These are phyloP conservation scores for Suillus subluteus DNA, from an alignment of 768 basidiomycete species.

Conservation along the genomic window DNA sequence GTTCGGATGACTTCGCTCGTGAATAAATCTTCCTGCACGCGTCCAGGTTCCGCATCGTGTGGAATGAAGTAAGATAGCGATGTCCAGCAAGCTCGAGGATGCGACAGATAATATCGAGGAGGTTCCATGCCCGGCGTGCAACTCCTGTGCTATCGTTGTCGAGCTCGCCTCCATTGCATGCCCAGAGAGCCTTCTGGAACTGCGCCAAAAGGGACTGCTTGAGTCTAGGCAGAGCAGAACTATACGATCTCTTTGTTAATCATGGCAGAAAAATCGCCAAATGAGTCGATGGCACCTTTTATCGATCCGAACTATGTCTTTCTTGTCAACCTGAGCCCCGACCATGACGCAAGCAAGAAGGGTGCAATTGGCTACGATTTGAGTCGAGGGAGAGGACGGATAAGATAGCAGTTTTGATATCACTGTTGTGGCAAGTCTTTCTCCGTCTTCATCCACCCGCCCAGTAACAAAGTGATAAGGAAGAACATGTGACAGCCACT, in stretches of 20 bases:
- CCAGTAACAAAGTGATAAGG: background rate
- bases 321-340: background rate
- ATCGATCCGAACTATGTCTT: background rate
- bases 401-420: background rate
- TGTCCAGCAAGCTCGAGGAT: background rate
- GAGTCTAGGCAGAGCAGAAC: background rate
- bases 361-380: background rate
- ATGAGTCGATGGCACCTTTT: background rate
- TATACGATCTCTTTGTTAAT: background rate
- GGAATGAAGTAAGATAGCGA: fast-evolving
- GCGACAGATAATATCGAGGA: background rate
- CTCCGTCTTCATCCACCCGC: background rate
- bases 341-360: background rate
- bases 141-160: background rate
- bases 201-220: background rate
- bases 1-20: background rate
- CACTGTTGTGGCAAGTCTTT: background rate
- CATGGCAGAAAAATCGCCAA: background rate
- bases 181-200: background rate
- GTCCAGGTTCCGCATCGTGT: background rate
- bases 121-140: background rate
- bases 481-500: background rate
- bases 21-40: background rate
- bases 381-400: background rate
- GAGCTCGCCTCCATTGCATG: background rate